phyloP scores from a whole-genome alignment of 2,329 filamentous ascomycete genomes.

The Colletotrichum abscissum region DNA sequence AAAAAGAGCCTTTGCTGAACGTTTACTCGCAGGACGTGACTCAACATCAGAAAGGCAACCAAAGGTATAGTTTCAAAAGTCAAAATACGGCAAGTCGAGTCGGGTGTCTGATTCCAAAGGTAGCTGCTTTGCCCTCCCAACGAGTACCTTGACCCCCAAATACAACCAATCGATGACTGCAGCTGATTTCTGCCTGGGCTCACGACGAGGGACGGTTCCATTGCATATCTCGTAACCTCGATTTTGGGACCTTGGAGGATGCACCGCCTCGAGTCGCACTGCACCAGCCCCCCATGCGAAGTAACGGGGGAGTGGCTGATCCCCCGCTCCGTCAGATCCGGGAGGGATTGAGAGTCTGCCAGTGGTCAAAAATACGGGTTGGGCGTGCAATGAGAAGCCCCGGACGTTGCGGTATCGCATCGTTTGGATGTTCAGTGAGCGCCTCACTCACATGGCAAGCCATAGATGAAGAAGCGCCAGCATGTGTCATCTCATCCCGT shows the following conservation, averaged over 20 bases:
- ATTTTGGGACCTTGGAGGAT: conserved; percentile 6
- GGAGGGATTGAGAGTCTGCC: background rate
- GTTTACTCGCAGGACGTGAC: conserved; percentile 5
- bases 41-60: conserved; percentile 7
- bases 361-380: conserved; percentile 15
- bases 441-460: conserved; percentile 3
- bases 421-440: background rate
- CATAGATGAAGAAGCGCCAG: background rate
- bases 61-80: background rate
- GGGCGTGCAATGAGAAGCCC: background rate
- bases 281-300: conserved; percentile 14
- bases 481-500: conserved; percentile 28
- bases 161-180: background rate
- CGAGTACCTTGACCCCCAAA: background rate
- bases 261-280: conserved; percentile 25
- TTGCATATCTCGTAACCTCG: background rate
- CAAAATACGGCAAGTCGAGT: background rate
- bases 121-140: background rate
- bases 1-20: background rate
- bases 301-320: conserved; percentile 11
- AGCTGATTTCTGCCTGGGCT: conserved; percentile 14
- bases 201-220: background rate
- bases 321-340: background rate
- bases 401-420: background rate
- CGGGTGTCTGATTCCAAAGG: background rate